Conservation (phyloP, 208 protist genomes). For the Sergeia podlipaevii region DNA sequence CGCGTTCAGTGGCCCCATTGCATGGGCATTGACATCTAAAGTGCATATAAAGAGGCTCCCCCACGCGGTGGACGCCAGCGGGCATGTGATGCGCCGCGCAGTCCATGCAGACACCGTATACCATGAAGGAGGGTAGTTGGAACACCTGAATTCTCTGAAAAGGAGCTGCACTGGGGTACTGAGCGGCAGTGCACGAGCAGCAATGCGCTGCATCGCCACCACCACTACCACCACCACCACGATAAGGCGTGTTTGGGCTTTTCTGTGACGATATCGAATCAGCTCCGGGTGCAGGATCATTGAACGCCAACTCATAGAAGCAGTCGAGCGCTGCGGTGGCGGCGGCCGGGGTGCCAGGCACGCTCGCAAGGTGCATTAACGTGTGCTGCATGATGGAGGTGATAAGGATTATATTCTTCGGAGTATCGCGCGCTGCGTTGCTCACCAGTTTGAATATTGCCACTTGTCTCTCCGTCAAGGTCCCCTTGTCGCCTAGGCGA, state of each 20-base stretch:
- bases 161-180: constrained; percentile 23
- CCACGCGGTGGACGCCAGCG: constrained; percentile 6
- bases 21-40: constrained; percentile 54
- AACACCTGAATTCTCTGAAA: constrained; percentile 56
- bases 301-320: constrained; percentile 65
- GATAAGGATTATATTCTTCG: constrained; percentile 43
- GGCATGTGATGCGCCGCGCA: constrained; percentile 56
- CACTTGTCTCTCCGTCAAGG: constrained; percentile 53
- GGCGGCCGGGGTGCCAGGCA: constrained; percentile 35
- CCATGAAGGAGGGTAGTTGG: constrained; percentile 14
- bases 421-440: constrained; percentile 32
- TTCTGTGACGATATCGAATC: not conserved
- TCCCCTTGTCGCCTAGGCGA: constrained; percentile 27
- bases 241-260: not conserved
- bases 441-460: constrained; percentile 37
- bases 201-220: not conserved
- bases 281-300: constrained; percentile 30
- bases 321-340: constrained; percentile 54
- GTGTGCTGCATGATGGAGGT: constrained; percentile 28
- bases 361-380: constrained; percentile 31
- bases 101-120: constrained; percentile 34
- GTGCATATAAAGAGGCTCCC: constrained; percentile 45
- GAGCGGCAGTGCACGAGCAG: constrained; percentile 18
- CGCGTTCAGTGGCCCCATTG: constrained; percentile 1
- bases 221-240: too few relatives aligned